These are phyloP conservation scores for Tillandsia fasciculata DNA, from an alignment of 176 grass and related monocot species.

Conservation along the genomic window DNA sequence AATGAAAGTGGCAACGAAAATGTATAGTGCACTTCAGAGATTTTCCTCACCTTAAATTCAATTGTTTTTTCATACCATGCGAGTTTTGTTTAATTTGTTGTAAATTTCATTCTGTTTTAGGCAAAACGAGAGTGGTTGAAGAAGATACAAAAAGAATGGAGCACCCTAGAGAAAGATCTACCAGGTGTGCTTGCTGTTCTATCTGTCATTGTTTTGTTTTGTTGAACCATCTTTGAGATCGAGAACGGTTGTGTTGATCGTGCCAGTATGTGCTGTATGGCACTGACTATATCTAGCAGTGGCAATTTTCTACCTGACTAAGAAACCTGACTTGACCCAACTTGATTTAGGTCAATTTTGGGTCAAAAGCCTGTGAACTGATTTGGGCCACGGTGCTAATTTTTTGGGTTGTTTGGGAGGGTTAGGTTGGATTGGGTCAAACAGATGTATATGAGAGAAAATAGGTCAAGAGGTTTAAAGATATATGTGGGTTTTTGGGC, in stretches of 20 bases:
- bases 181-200: constrained; percentile 35
- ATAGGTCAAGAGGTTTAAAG: too few species aligned
- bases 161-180: constrained; percentile 67
- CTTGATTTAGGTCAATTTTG: too few species aligned
- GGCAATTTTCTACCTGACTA: too few species aligned
- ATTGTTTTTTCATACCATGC: not conserved
- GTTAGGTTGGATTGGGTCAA: too few species aligned
- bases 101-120: constrained; percentile 30
- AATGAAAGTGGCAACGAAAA: constrained; percentile 36
- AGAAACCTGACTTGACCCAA: too few species aligned
- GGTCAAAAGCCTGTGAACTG: too few species aligned
- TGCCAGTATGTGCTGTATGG: not conserved
- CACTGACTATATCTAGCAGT: too few species aligned
- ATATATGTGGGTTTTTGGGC: too few species aligned
- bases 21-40: constrained; percentile 27
- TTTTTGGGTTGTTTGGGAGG: too few species aligned
- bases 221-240: not conserved
- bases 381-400: too few species aligned
- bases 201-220: constrained; percentile 1
- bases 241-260: not conserved
- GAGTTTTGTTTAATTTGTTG: not conserved
- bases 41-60: not conserved
- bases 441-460: too few species aligned
- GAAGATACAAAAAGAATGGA: constrained; percentile 89
- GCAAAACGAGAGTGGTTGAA: constrained; percentile 78